Conservation (phyloP, 2,329 filamentous ascomycete species). For the Alternaria burnsii region DNA sequence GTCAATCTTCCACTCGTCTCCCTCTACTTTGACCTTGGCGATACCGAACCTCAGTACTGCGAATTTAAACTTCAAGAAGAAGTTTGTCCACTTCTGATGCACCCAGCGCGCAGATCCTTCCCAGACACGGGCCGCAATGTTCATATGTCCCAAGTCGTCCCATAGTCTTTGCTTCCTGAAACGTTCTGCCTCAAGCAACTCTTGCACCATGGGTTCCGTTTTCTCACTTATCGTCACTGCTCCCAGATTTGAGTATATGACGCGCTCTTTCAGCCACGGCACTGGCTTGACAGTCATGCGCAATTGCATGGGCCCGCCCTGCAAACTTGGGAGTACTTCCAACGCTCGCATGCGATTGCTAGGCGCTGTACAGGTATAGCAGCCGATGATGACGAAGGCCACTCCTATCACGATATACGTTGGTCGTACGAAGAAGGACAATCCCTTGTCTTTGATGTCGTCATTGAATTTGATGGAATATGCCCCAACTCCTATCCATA, state of each 20-base stretch:
- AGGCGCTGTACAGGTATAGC: constrained; percentile 44
- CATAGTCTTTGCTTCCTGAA: constrained; percentile 36
- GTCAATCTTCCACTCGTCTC: constrained; percentile 49
- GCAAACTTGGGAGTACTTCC: constrained; percentile 41
- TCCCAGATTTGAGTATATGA: constrained; percentile 41
- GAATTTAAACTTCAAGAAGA: constrained; percentile 48
- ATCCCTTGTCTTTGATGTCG: constrained; percentile 40
- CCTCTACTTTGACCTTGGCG: constrained; percentile 40
- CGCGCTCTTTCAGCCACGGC: constrained; percentile 39
- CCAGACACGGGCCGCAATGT: constrained; percentile 34
- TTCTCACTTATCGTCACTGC: constrained; percentile 44
- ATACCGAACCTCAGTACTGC: constrained; percentile 46
- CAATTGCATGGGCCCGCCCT: constrained; percentile 41
- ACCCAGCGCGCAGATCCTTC: constrained; percentile 43
- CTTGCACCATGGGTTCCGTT: constrained; percentile 40
- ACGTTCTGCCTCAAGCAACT: constrained; percentile 43
- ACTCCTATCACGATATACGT: constrained; percentile 46
- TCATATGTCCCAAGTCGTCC: constrained; percentile 38
- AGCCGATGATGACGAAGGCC: constrained; percentile 40
- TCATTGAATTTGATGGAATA: constrained; percentile 44
- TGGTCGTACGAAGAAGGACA: constrained; percentile 44
- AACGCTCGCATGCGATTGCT: constrained; percentile 41
- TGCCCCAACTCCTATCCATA: constrained; percentile 38
- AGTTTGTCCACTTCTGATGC: constrained; percentile 48
- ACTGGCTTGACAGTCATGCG: constrained; percentile 38